Conservation (phyloP, 2,329 filamentous ascomycete genomes). For the Epichloe brachyelytri region DNA sequence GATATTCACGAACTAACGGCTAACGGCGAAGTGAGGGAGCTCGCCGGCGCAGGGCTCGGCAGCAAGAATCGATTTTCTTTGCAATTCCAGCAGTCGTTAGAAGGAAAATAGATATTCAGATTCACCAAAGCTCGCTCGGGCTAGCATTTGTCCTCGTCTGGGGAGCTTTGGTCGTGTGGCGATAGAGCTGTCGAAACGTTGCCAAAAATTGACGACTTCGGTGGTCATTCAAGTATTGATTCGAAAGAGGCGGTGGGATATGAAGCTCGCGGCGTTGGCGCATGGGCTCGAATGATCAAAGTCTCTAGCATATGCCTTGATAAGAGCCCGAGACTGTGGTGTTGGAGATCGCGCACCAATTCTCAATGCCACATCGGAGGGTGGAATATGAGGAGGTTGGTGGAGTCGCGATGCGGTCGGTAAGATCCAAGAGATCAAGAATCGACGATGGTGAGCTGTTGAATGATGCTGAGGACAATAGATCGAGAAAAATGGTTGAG, state of each 20-base stretch:
- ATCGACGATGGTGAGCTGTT: not conserved
- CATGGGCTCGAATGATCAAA: constrained; percentile 20
- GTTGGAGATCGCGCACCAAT: constrained; percentile 2
- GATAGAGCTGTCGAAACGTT: constrained; percentile 3
- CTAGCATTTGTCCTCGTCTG: constrained; percentile 14
- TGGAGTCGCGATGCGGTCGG: constrained; percentile 5
- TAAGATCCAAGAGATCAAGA: not conserved
- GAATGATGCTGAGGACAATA: constrained; percentile 1
- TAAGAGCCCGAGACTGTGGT: constrained; percentile 6
- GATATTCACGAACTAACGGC: constrained; percentile 9
- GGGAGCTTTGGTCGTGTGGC: not conserved
- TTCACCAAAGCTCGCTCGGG: constrained; percentile 8
- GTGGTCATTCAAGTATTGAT: constrained; percentile 19
- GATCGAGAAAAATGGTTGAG: constrained; percentile 3
- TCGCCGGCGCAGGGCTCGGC: constrained; percentile 19
- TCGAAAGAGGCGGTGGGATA: constrained; percentile 19
- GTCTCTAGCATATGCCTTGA: constrained; percentile 11
- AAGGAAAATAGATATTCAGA: constrained; percentile 3
- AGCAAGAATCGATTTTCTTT: constrained; percentile 10
- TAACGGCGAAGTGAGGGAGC: constrained; percentile 7
- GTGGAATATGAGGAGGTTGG: constrained; percentile 7
- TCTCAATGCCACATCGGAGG: constrained; percentile 18
- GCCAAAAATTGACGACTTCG: constrained; percentile 9
- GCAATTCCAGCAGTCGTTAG: constrained; percentile 8
- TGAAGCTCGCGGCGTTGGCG: constrained; percentile 26